A percentile compares a stretch with the other conserved stretches of the same genome.
These are phyloP conservation scores for Jamesozyma piceae DNA, from an alignment of 805 yeast species.

Conservation along the genomic window DNA sequence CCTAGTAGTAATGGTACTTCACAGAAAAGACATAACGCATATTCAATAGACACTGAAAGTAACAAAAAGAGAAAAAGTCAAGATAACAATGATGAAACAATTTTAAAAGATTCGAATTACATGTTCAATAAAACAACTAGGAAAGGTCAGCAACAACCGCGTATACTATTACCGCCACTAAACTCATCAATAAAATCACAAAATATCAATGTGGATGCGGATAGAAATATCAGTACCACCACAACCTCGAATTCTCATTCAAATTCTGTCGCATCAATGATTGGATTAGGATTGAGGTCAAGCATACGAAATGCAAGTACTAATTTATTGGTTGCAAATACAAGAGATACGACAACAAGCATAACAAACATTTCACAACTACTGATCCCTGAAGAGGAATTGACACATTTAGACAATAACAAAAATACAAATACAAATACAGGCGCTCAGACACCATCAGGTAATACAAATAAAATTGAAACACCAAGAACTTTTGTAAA, in stretches of 20 bases:
- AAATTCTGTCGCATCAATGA: background rate
- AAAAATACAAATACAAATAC: background rate
- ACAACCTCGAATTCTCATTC: background rate
- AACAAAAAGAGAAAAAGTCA: background rate
- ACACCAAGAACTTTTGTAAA: constrained; percentile 23
- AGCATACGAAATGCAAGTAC: background rate
- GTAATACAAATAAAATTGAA: constrained; percentile 10
- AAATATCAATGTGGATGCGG: background rate
- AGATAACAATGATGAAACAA: background rate
- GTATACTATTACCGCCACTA: background rate
- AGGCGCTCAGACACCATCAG: constrained; percentile 1
- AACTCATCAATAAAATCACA: background rate
- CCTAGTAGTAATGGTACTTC: background rate
- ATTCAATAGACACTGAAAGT: background rate
- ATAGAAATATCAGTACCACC: background rate
- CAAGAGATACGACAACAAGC: background rate
- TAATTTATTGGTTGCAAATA: background rate
- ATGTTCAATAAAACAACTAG: background rate
- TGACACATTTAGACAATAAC: background rate
- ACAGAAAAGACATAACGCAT: background rate
- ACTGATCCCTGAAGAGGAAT: background rate
- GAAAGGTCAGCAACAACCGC: background rate
- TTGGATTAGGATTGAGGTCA: background rate
- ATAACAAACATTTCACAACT: constrained; percentile 5
- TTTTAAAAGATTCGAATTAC: background rate